Evolutionary conservation across 2,329 filamentous ascomycete genomes (phyloP).

Genomic region (Fusarium camptoceras): DNA sequence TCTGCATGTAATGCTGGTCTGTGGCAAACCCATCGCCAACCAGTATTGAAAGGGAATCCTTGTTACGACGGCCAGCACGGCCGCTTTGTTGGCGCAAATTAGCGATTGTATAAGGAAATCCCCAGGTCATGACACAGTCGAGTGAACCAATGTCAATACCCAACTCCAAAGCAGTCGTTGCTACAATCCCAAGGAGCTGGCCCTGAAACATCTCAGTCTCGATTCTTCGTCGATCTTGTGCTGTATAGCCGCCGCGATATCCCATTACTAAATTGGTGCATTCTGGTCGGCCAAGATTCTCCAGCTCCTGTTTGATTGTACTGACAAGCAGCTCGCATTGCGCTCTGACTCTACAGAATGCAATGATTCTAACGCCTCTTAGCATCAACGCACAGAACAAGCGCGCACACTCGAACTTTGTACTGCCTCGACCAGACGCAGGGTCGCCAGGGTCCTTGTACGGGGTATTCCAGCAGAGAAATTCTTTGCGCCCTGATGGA

Average conservation of each 20-base stretch:
- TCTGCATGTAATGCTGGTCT: conserved; percentile 97
- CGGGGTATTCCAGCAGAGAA: conserved; percentile 97
- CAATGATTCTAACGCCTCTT: conserved; percentile 89
- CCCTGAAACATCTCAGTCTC: conserved; percentile 98
- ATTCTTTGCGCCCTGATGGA: conserved; percentile 89
- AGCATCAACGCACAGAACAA: conserved; percentile 92
- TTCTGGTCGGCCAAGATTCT: conserved; percentile 77
- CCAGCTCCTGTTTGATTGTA: conserved; percentile 82
- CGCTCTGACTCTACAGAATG: conserved; percentile 89
- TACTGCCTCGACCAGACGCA: conserved; percentile 85
- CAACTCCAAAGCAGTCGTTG: conserved; percentile 91
- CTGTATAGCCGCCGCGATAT: conserved; percentile 94
- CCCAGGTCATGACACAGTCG: conserved; percentile 92
- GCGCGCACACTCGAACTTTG: conserved; percentile 85
- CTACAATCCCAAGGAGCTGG: conserved; percentile 90
- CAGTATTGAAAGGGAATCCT: conserved; percentile 89
- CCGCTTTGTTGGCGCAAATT: conserved; percentile 96
- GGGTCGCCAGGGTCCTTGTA: conserved; percentile 91
- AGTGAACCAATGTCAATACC: conserved; percentile 95
- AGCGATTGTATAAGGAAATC: conserved; percentile 95
- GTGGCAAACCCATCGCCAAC: conserved; percentile 90
- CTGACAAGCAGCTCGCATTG: conserved; percentile 87
- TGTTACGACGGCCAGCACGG: conserved; percentile 89
- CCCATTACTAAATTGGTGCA: conserved; percentile 88
- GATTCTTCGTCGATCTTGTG: conserved; percentile 87